Evolutionary conservation across 176 grass and related monocot species (phyloP), one percentile per base, ranked within the genome.

Genomic region (Ananas comosus): DNA sequence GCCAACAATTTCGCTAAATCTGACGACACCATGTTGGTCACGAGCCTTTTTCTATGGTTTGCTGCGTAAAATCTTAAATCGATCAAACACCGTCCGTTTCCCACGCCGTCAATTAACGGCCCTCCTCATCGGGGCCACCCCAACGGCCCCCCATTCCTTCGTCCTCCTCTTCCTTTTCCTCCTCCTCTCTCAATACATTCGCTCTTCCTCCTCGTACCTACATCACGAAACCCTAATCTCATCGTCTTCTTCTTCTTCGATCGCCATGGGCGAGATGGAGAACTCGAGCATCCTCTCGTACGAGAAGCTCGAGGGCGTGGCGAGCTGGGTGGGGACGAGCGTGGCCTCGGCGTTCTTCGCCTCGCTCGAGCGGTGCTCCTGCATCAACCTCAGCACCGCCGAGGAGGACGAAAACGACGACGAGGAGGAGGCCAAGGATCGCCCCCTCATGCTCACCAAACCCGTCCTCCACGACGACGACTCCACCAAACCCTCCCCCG

Each of bases 331-430:
- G 4, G 77, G 82, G 12, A 53, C 72, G 64, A 76, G 64, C 74
- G 58, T 85, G 14, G 71, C 72, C 53, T 80, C 77, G 47, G 82
- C 82, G 66, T 85, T 85, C 82, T 85, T 85, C 82, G 50, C 82
- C 50, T 85, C 82, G 2, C 72, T 85, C 10, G 82, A 85, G 71
- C 66, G 71, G 50, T 85, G 77, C 76, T 85, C 82, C 29, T 85
- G 77, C 77, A 85, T 85, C 76, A 79, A 79, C 76, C 71, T 85
- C 66, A 75, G 33, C 71, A 85, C 82, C 67, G 63, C 72, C 33
- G 82, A 80, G 50, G 82, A 85, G 22, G 82, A 85, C 0, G 53
- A 25, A 47, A 53, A 50, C 48, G 76, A 64, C 28, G 82, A 84
- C 11, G 66, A 58, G 23, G 74, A 78, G 51, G 82, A 85, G 54